Conservation (phyloP, 805 yeast species). For the Yamadazyma scolyti region DNA sequence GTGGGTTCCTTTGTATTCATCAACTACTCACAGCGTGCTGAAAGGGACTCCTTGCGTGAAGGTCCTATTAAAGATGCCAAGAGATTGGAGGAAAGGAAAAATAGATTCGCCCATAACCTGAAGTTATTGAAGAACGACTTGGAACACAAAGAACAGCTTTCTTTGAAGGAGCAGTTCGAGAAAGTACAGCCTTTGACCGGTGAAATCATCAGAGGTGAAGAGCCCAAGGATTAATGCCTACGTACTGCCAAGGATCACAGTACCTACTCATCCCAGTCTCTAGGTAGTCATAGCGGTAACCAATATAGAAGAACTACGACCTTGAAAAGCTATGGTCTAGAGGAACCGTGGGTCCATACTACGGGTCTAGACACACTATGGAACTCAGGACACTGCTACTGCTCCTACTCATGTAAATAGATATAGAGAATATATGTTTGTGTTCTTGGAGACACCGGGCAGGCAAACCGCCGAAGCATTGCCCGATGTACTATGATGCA, state of each 20-base stretch:
- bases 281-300: too few relatives aligned
- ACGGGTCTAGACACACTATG: too few relatives aligned
- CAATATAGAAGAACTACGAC: too few relatives aligned
- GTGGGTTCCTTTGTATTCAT: constrained; percentile 64
- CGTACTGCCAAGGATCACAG: too few relatives aligned
- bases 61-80: constrained; percentile 85
- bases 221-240: too few relatives aligned
- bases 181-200: constrained; percentile 54
- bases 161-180: constrained; percentile 54
- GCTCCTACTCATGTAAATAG: too few relatives aligned
- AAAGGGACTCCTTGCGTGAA: constrained; percentile 66
- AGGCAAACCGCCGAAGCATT: constrained; percentile 30
- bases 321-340: too few relatives aligned
- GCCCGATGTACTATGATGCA: constrained; percentile 49
- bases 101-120: constrained; percentile 19
- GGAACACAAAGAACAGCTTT: constrained; percentile 66
- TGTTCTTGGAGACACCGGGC: constrained; percentile 53
- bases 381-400: too few relatives aligned
- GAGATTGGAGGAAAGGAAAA: constrained; percentile 43
- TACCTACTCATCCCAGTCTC: too few relatives aligned
- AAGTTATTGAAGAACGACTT: constrained; percentile 51
- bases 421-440: too few relatives aligned
- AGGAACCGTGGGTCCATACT: too few relatives aligned
- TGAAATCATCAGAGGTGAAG: constrained; percentile 33
- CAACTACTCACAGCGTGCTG: constrained; percentile 64